Base-by-base conservation (phyloP, 768 basidiomycete genomes). In the Podaxis mareebaensis region DNA sequence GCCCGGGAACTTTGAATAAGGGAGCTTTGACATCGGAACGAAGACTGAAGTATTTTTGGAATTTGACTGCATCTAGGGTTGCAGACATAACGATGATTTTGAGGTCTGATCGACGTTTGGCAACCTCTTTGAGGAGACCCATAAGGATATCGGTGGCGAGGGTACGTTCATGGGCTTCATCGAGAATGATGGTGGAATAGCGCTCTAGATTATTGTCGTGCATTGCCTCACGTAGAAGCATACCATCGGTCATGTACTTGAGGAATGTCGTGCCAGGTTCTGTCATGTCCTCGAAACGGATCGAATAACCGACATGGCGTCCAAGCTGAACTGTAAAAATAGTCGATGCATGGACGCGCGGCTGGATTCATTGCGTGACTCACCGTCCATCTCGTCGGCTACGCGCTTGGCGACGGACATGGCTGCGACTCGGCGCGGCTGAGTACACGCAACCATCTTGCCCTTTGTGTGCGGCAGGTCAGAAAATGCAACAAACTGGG, bases 181-280 rank as follows among this genome's bases (percentile, higher is more conserved):
- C 97, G 61, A 99, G 86, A 70, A 99, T 99, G 76, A 99, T 95
- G 22, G 96, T 98, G 20, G 94, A 96, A 75, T 99, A 99, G 3
- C 95, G 87, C 28, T 83, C 80, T 42, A 99, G 85, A 20, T 86
- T 83, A 8, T 93, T 91, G 75, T 99, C 96, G 76, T 96, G 93
- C 96, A 98, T 99, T 4, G 95, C 95, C 78, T 97, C 95, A 20
- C 95, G 89, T n/a, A 96, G 85, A 60, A 94, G 88, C 95, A 98
- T 97, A 85, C 96, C 97, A 69, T 99, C 97, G 15, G 97, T 99
- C 96, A 99, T 97, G 79, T 99, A 99, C 74, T 97, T 98, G 66
- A 99, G 82, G 77, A 99, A 97, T 0, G 97, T 99, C 36, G 90
- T 91, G 0, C 92, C 91, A 0, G 86, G 79, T 68, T 93, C 85